Base-by-base conservation (phyloP, 2,329 filamentous ascomycete species). In the Talaromyces albobiverticillius region DNA sequence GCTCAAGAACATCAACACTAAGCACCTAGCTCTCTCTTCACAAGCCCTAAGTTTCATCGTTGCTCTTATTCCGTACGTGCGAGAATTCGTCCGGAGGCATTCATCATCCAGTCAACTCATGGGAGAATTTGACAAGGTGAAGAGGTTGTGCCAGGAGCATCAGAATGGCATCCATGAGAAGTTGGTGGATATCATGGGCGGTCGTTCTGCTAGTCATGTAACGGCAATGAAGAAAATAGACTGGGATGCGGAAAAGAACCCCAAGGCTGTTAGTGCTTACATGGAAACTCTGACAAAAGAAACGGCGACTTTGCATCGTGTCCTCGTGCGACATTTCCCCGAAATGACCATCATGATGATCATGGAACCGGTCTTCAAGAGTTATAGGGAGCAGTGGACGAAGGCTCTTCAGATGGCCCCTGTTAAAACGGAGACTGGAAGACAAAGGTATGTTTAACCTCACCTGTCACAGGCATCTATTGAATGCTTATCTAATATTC, bases 1-100 rank as follows among this genome's bases (percentile, higher is more conserved):
- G 0, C 78, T 99, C 18, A 96, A 91, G 69, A 96, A 96, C 65
- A 99, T 99, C 68, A 96, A 90, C 0, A 96, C 94, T 0, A 94
- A 94, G 64, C 93, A 99, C 72, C 82, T 99, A 1, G 92, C 94
- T 0, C 83, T 97, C 16, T 92, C 94, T 2, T 92, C 89, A 0
- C 93, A 96, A 70, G 89, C 92, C 0, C 75, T 97, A 18, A 87
- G 88, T 42, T 96, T 99, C 68, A 85, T 95, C 43, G 88, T 92
- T 22, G 85, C 90, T 0, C 78, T 97, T 1, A 86, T 96, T 4
- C 93, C 94, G 0, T 92, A 97, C 67, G 82, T 96, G 25, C 85
- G 93, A 42, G 94, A 97, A 72, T 96, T 95, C 62, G 85, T 95
- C 20, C 87, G 94, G 10, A 85, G 94, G 2, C 89, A 95, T 63